Conservation (phyloP, 1,139 yeast genomes). For the Lodderomyces parapsilosis region DNA sequence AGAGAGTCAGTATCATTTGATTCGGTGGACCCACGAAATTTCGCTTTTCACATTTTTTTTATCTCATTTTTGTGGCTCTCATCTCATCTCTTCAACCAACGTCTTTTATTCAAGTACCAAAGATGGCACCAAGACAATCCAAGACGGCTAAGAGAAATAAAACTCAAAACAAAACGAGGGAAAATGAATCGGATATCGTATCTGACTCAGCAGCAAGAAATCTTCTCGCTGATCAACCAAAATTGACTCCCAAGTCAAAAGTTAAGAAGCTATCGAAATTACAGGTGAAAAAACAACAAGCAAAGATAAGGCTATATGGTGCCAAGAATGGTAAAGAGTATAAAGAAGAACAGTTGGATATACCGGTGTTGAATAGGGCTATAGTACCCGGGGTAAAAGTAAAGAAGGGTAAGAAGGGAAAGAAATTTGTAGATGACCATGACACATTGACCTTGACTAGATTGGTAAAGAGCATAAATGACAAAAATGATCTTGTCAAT, state of each 20-base stretch:
- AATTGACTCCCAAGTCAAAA: constrained; percentile 58
- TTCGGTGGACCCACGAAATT: not conserved
- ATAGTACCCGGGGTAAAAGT: constrained; percentile 81
- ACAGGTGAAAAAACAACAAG: constrained; percentile 64
- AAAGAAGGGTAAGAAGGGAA: constrained; percentile 86
- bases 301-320: constrained; percentile 65
- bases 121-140: constrained; percentile 58
- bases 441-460: constrained; percentile 64
- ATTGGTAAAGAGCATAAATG: constrained; percentile 77
- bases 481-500: constrained; percentile 74
- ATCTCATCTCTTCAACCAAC: constrained; percentile 3
- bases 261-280: constrained; percentile 51
- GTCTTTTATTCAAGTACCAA: not conserved
- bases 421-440: constrained; percentile 76
- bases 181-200: constrained; percentile 64
- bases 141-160: constrained; percentile 56
- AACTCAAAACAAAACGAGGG: constrained; percentile 53
- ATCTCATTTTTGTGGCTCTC: not conserved
- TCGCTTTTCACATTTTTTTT: not conserved
- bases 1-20: no score
- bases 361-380: constrained; percentile 80
- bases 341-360: constrained; percentile 71
- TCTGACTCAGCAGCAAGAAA: constrained; percentile 67
- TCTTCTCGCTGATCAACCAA: constrained; percentile 59
- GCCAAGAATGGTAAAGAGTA: constrained; percentile 64